Evolutionary conservation across 768 basidiomycete species (phyloP), one percentile per base, ranked within the genome.

Genomic region (Cyclocybe aegerita): DNA sequence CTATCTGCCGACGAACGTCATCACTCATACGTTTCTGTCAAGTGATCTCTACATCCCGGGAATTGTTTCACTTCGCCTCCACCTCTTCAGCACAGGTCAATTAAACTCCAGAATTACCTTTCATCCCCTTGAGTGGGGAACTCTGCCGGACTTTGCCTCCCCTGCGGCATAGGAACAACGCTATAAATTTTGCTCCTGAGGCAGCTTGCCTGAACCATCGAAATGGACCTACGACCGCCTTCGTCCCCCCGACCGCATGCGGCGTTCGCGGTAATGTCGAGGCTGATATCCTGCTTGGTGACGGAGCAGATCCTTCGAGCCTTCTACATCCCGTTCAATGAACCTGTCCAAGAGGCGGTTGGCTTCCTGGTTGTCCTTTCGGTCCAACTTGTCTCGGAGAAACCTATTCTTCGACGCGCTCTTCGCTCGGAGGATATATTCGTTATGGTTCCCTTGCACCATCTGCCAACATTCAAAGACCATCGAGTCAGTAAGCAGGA

Each of bases 261-360:
- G 34, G 63, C 69, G 12, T 80, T 81, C 54, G 76, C 76, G 16
- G 74, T 75, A 34, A 66, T 72, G 36, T 69, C 78, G 10, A 76
- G 81, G 29, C 61, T 83, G 2, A 57, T 81, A 35, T 81, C 80
- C 15, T 81, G 79, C 55, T 70, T 83, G 4, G 79, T 82, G 41
- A 81, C 81, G 1, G 81, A 82, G 60, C 77, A 78, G 9, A 70
- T 82, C 11, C 70, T 77, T n/a, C 69, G 69, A 4, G 79, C 79
- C 3, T 63, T 79, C 35, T 83, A 77, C 55, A 60, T 76, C 52
- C 68, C 76, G 9, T 60, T 76, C n/a, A 39, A 58, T 10, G 64
- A 62, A 1, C 59, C 70, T 3, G 63, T 70, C 66, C 67, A 4
- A 66, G 68, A 54, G 46, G 65, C 50, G 2, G 63, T 63, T 15